Percentiles rank a stretch among this genome's conserved stretches.
Conservation (phyloP, 1,139 yeast species). For the Taphrina communis region DNA sequence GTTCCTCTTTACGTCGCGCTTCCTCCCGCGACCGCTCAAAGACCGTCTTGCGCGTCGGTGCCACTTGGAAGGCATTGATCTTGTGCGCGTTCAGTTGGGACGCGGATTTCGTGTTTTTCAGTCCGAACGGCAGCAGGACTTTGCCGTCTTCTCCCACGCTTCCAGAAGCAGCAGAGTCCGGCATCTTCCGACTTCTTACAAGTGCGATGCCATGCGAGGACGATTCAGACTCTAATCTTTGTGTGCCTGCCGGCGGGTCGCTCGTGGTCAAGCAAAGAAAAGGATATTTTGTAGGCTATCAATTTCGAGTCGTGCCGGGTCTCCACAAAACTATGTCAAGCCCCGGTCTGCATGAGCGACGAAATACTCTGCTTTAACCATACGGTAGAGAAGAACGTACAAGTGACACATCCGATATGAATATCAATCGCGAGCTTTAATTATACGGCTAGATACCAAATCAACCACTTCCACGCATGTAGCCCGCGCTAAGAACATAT, state of each 20-base stretch:
- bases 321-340: not conserved
- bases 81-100: conserved; percentile 22
- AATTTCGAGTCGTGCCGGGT: not conserved
- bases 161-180: no score
- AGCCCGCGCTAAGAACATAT: not conserved
- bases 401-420: not conserved
- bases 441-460: not conserved
- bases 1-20: conserved; percentile 43
- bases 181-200: no score
- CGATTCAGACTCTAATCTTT: no score
- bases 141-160: not conserved
- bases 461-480: no score
- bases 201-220: no score
- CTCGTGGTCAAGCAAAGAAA: no score
- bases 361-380: no score
- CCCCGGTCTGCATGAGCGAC: no score
- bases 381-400: not conserved
- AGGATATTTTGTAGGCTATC: no score
- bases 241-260: no score
- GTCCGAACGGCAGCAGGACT: conserved; percentile 6
- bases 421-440: not conserved
- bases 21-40: conserved; percentile 44
- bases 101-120: conserved; percentile 3
- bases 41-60: conserved; percentile 41
- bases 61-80: conserved; percentile 34